A percentile compares a stretch with the other conserved stretches of the same genome.
Evolutionary conservation across 2,329 filamentous ascomycete genomes (phyloP).

Genomic region (Ascochyta pisi): DNA sequence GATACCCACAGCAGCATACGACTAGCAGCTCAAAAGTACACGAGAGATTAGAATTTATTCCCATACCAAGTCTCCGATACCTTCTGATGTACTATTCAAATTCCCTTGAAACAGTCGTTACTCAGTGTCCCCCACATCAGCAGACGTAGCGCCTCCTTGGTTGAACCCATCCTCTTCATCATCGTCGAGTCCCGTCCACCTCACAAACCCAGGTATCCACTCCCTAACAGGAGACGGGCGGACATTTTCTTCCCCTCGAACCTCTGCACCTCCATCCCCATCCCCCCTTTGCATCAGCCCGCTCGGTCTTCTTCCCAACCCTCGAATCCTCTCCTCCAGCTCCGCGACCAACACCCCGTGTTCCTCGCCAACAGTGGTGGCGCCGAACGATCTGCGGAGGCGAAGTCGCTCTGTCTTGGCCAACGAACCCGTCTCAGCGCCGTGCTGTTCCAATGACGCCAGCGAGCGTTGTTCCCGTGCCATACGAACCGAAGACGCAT

Average conservation of each 20-base stretch:
- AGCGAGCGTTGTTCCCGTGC: not conserved
- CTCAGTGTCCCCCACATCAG: not conserved
- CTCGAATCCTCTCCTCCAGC: not conserved
- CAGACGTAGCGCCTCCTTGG: not conserved
- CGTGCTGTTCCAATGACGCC: not conserved
- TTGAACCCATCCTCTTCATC: not conserved
- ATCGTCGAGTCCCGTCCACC: not conserved
- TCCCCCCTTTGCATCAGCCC: not conserved
- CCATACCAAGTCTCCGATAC: not conserved
- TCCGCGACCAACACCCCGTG: not conserved
- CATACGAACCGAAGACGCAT: not conserved
- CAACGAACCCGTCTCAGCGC: not conserved
- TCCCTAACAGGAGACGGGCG: not conserved
- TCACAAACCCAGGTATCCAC: not conserved
- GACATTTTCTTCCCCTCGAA: not conserved
- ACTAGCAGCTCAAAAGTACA: conserved; percentile 7
- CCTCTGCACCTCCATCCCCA: not conserved
- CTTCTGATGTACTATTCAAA: not conserved
- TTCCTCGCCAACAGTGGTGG: not conserved
- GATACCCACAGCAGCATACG: conserved; percentile 10
- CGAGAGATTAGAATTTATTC: not conserved
- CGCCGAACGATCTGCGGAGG: not conserved
- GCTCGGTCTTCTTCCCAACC: not conserved
- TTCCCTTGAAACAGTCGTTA: not conserved
- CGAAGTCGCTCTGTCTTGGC: not conserved